Base-by-base conservation (phyloP, 2,329 filamentous ascomycete genomes). In the Colletotrichum caudatum region DNA sequence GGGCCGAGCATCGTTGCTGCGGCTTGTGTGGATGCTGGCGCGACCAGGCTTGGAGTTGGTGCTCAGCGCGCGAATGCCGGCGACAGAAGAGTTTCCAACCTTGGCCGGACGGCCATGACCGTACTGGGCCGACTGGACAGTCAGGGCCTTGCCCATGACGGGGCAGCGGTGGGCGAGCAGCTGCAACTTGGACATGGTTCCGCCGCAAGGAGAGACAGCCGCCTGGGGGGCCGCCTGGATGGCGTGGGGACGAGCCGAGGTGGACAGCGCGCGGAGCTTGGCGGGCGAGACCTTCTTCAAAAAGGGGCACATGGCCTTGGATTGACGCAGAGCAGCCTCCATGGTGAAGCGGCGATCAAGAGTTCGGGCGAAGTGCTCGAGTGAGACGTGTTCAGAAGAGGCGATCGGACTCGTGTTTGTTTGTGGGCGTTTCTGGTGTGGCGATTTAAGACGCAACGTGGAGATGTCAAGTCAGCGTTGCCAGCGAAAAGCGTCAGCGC, bases 121-220 rank as follows among this genome's bases (percentile, higher is more conserved):
- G 63, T 85, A 81, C 79, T 88, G 87, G 74, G 89, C 87, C 57
- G 89, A 89, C 87, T 98, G 95, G 50, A 98, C 92, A 73, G 94
- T 93, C 81, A 99, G 90, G 53, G 96, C 96, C 88, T 98, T 97
- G 82, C 95, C 95, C 96, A 99, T 99, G 82, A 99, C 92, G 71
- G 96, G 96, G 89, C 96, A 99, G 82, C 95, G 94, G 80, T 94
- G 92, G 78, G 94, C 96, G 79, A 97, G 91, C 76, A 96, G 90
- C 86, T 98, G 96, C 78, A 99, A 89, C 85, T 97, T 98, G 79
- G 94, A 97, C 90, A 98, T 97, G 83, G 94, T 94, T 78, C 95
- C 94, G 76, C 95, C 95, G 78, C 94, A 93, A 69, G 91, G 92
- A 65, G 92, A 93, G 74, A 88, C 77, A 46, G 77, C 75, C 64